Percentiles rank a stretch among this genome's conserved stretches.
Evolutionary conservation across 257 asterid species (phyloP).

Genomic region (Ajuga chamaepitys): DNA sequence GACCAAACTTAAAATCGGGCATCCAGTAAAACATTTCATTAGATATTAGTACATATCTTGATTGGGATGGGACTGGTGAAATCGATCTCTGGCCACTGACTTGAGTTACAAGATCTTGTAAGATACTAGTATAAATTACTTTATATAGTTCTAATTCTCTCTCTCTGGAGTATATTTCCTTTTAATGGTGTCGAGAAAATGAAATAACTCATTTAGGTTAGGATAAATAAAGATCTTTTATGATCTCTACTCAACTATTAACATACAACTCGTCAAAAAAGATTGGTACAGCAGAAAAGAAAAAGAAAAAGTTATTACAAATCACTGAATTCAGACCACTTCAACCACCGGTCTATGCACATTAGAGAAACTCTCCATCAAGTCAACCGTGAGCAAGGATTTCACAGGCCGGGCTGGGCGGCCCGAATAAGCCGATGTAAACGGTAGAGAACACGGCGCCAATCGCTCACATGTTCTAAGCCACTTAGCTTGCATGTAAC

Average conservation of each 20-base stretch:
- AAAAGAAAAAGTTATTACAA: not conserved
- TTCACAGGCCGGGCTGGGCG: slow-evolving; percentile 42
- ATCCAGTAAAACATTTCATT: too few species aligned
- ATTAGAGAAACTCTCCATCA: slow-evolving; percentile 44
- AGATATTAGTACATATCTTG: too few species aligned
- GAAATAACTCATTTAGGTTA: too few species aligned
- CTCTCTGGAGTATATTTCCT: too few species aligned
- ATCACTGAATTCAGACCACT: slow-evolving; percentile 41
- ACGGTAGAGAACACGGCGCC: slow-evolving; percentile 20
- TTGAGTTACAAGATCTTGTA: too few species aligned
- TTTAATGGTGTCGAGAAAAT: not conserved
- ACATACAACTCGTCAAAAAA: slow-evolving; percentile 2
- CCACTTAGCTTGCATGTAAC: slow-evolving; percentile 97
- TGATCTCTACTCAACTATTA: not conserved
- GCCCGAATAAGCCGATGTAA: slow-evolving; percentile 24
- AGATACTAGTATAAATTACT: too few species aligned
- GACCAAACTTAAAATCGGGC: too few species aligned
- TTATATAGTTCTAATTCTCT: too few species aligned
- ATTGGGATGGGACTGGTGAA: too few species aligned
- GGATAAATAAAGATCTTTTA: not conserved
- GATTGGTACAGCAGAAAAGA: not conserved
- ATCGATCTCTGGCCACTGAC: too few species aligned
- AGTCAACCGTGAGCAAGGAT: slow-evolving; percentile 63
- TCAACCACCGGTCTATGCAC: slow-evolving; percentile 48
- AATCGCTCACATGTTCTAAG: slow-evolving; percentile 37